Percentiles rank a stretch among this genome's conserved stretches.
phyloP scores from a whole-genome alignment of 805 yeast genomes.

The Candida mattraensis region DNA sequence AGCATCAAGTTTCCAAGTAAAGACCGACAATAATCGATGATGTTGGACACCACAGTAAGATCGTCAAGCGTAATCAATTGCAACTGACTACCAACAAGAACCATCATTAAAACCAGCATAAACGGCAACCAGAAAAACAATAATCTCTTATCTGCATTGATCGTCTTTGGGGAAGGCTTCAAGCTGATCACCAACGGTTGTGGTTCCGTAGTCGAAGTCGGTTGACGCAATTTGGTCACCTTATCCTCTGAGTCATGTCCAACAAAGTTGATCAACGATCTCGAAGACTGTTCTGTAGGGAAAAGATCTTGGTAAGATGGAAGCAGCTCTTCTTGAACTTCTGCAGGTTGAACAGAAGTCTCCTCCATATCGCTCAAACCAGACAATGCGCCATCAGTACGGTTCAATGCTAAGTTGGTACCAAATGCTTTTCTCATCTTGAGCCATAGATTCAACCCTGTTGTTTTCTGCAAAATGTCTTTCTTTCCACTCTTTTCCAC shows the following conservation, averaged over 20 bases:
- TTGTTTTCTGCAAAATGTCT: slow-evolving; percentile 12
- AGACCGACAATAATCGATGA: slow-evolving; percentile 41
- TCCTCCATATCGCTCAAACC: slow-evolving; percentile 17
- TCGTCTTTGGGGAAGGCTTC: slow-evolving; percentile 39
- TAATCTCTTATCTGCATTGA: slow-evolving; percentile 77
- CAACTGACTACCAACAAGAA: slow-evolving; percentile 32
- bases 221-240: slow-evolving; percentile 4
- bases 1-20: slow-evolving; percentile 48
- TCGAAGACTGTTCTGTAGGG: slow-evolving; percentile 47
- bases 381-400: slow-evolving; percentile 4
- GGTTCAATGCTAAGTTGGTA: slow-evolving; percentile 8
- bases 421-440: slow-evolving; percentile 33
- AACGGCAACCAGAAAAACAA: slow-evolving; percentile 91
- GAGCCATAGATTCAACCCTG: slow-evolving; percentile 30
- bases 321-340: slow-evolving; percentile 48
- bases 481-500: slow-evolving; percentile 1
- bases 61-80: slow-evolving; percentile 24
- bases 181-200: slow-evolving; percentile 23
- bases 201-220: slow-evolving; percentile 3
- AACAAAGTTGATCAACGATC: slow-evolving; percentile 30
- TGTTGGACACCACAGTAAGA: slow-evolving; percentile 23
- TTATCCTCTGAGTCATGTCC: slow-evolving; percentile 23
- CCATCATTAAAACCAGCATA: slow-evolving; percentile 51
- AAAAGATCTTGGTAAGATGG: slow-evolving; percentile 77
- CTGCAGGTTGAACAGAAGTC: slow-evolving; percentile 21